Percentiles rank a stretch among this genome's conserved stretches.
Conservation (phyloP, 495 filamentous ascomycete genomes). For the Cetradonia linearis region DNA sequence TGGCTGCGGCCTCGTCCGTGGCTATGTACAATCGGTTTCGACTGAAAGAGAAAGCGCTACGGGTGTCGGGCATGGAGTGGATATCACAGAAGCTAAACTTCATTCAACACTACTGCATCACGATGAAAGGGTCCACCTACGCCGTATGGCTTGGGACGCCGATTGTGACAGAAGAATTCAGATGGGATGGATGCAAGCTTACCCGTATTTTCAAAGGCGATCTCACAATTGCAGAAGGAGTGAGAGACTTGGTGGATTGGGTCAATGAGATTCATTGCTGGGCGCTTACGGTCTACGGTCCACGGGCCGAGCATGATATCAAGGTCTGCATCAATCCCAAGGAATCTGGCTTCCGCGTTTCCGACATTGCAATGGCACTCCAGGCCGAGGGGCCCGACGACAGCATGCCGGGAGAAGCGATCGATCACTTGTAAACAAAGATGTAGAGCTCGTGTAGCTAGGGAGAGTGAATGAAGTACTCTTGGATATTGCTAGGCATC, state of each 20-base stretch:
- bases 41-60: background rate
- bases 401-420: background rate
- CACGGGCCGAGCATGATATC: background rate
- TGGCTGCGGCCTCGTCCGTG: background rate
- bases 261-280: background rate
- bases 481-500: background rate
- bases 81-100: background rate
- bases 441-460: background rate
- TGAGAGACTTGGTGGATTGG: background rate
- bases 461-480: background rate
- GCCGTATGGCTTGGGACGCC: background rate
- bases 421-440: background rate
- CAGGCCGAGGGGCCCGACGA: background rate
- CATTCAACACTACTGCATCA: background rate
- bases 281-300: background rate
- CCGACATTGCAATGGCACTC: background rate
- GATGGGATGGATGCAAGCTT: background rate
- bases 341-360: background rate
- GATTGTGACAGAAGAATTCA: background rate
- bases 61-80: background rate
- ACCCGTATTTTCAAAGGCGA: background rate
- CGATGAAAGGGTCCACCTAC: background rate
- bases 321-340: background rate
- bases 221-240: background rate
- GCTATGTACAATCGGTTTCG: conserved; percentile 1